These are phyloP conservation scores for Trichoderma harzianum DNA, from an alignment of 2,329 filamentous ascomycete species.

Conservation along the genomic window DNA sequence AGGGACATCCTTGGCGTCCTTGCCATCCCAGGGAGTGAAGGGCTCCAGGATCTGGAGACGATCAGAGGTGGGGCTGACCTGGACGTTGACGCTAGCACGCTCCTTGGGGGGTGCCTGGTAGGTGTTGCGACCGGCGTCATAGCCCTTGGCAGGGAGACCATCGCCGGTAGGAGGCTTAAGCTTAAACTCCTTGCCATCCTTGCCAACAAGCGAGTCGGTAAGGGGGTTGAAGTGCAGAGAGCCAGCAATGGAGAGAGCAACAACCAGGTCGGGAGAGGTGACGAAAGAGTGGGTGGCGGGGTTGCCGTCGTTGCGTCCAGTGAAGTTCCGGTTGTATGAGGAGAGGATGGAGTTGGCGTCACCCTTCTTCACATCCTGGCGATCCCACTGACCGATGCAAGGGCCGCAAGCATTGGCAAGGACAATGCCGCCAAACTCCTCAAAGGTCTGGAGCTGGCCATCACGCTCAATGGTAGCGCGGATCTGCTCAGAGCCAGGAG, in stretches of 20 bases:
- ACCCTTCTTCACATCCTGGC: conserved; percentile 90
- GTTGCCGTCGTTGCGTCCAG: conserved; percentile 94
- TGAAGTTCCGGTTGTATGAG: conserved; percentile 99
- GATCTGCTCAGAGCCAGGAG: conserved; percentile 95
- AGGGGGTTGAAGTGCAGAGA: conserved; percentile 91
- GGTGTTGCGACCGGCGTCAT: conserved; percentile 87
- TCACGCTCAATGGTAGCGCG: conserved; percentile 88
- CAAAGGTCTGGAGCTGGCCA: conserved; percentile 88
- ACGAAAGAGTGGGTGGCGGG: conserved; percentile 93
- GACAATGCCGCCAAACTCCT: conserved; percentile 92
- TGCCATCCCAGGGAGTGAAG: conserved; percentile 86
- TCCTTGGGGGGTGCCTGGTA: conserved; percentile 92
- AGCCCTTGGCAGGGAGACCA: conserved; percentile 76
- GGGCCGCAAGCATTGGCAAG: conserved; percentile 93
- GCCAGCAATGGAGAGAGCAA: conserved; percentile 80
- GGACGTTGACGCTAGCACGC: conserved; percentile 68
- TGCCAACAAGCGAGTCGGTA: conserved; percentile 86
- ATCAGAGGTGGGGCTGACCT: conserved; percentile 84
- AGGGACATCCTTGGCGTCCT: conserved; percentile 78
- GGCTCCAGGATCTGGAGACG: conserved; percentile 89
- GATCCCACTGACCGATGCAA: conserved; percentile 95
- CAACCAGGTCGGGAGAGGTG: conserved; percentile 83
- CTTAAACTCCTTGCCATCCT: conserved; percentile 94
- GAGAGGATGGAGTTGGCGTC: conserved; percentile 95
- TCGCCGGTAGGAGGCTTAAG: conserved; percentile 76